Base-by-base conservation (phyloP, 257 asterid species). In the Fraxinus excelsior region DNA sequence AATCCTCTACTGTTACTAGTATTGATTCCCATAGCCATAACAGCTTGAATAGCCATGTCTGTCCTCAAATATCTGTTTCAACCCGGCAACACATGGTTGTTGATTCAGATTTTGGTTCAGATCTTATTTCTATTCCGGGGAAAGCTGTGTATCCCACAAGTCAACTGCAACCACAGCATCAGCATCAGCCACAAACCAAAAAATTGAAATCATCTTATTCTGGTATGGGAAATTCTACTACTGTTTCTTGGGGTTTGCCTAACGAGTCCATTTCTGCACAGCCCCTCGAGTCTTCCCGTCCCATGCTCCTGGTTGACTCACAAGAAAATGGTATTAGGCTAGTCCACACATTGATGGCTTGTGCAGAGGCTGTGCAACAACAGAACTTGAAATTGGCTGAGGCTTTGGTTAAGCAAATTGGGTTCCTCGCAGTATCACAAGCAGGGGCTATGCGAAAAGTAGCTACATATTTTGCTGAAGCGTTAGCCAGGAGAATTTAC, bases 391-490 rank as follows among this genome's bases (percentile, higher is more conserved):
- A 84, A n/a, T 26, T 92, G 9, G 98, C 98, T 0, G 96, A 92
- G 46, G 92, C 90, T 11, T 35, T 94, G 77, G 88, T 94, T 2
- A 89, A 91, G 35, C 92, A 90, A 72, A 88, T 94, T 46, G 95
- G 95, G 0, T 78, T 85, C 51, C 81, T 94, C 9, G 97, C 97
- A 0, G 91, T 90, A 42, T 91, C 97, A 0, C 97, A 92, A 40
- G 89, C 89, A 0, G 97, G 99, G 1, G 93, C 97, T 1, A 94
- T 92, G 97, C 34, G 97, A 3, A 94, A 94, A 75, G 99, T 94
- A 0, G 99, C 99, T 0, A 90, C 96, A 0, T 92, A 94, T 71
- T 94, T 94, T 28, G 96, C 97, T 2, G 96, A 91, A 51, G 99
- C 97, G 0, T 44, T 94, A 25, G 96, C 96, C 0, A 75, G 97